A percentile compares a stretch with the other conserved stretches of the same genome.
phyloP scores from a whole-genome alignment of 176 grass and related monocot species.

The Aegilops bicornis region DNA sequence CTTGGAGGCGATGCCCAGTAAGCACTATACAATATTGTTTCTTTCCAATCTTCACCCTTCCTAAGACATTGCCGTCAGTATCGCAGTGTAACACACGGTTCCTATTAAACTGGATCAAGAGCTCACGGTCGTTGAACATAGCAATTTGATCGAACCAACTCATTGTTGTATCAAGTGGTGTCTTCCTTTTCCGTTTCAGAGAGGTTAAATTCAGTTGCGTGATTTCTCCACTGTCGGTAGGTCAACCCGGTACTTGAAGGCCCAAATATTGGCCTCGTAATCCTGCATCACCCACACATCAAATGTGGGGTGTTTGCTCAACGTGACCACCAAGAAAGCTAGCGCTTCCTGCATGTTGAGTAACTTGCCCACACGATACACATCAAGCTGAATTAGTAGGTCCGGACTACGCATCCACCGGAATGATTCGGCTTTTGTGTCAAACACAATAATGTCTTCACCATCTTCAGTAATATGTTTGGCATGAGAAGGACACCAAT shows the following conservation, averaged over 20 bases:
- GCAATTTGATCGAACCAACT: not conserved
- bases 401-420: too few species aligned
- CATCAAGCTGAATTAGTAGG: too few species aligned
- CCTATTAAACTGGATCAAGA: not conserved
- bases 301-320: too few species aligned
- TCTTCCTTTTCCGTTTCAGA: not conserved
- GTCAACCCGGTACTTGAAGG: too few species aligned
- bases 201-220: not conserved
- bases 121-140: not conserved
- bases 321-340: too few species aligned
- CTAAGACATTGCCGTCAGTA: not conserved
- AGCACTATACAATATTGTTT: not conserved
- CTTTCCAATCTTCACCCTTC: not conserved
- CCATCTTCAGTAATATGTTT: too few species aligned
- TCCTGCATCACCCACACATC: too few species aligned
- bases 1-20: not conserved
- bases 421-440: too few species aligned
- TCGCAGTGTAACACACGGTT: not conserved
- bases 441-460: not conserved
- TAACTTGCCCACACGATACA: too few species aligned
- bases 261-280: too few species aligned
- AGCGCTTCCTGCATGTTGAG: too few species aligned
- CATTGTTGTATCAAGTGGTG: not conserved
- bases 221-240: too few species aligned
- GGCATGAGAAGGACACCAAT: not conserved